Evolutionary conservation across 2,329 filamentous ascomycete genomes (phyloP).

Genomic region (Fusarium longipes): DNA sequence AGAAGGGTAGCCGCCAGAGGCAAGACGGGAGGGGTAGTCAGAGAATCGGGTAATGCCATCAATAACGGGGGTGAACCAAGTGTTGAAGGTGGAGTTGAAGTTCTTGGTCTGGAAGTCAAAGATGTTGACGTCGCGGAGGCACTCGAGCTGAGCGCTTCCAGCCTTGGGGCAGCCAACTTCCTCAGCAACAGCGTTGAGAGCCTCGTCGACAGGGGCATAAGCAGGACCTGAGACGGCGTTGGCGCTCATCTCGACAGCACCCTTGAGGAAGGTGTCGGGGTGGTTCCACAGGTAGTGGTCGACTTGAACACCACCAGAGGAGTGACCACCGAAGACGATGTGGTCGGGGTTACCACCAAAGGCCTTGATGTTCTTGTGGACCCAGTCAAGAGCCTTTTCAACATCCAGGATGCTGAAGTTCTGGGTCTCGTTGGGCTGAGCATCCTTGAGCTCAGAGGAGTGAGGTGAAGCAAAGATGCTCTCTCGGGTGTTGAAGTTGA

Average conservation of each 20-base stretch:
- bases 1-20: constrained; percentile 44
- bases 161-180: constrained; percentile 51
- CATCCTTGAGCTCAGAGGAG: constrained; percentile 51
- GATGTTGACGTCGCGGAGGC: constrained; percentile 49
- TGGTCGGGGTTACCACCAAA: constrained; percentile 59
- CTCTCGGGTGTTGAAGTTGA: constrained; percentile 56
- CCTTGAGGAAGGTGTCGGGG: constrained; percentile 52
- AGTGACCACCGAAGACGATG: constrained; percentile 58
- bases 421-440: constrained; percentile 33
- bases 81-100: constrained; percentile 51
- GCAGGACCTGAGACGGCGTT: constrained; percentile 55
- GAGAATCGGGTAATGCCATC: constrained; percentile 51
- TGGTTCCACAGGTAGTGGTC: constrained; percentile 58
- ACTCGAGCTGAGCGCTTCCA: constrained; percentile 51
- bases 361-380: constrained; percentile 46
- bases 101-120: constrained; percentile 39
- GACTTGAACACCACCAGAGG: constrained; percentile 52
- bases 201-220: constrained; percentile 53
- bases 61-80: constrained; percentile 56
- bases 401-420: constrained; percentile 46
- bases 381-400: constrained; percentile 44
- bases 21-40: constrained; percentile 45
- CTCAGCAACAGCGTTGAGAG: constrained; percentile 51
- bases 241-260: constrained; percentile 56
- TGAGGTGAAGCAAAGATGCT: constrained; percentile 59